Base-by-base conservation (phyloP, 2,329 filamentous ascomycete genomes). In the Fusarium sp. region DNA sequence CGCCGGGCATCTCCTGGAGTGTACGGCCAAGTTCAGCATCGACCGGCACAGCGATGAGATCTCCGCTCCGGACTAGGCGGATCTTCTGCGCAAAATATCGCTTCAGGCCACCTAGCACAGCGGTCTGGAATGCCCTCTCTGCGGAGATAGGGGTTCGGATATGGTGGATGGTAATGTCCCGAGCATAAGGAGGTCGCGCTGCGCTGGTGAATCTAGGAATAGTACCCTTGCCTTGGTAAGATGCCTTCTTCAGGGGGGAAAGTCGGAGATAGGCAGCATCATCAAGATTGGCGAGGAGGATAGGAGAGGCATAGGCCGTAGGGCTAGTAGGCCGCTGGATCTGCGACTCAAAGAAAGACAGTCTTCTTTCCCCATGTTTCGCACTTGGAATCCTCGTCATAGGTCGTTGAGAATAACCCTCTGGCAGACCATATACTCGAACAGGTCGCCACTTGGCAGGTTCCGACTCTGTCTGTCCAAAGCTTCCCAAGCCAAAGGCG, bases 141-240 rank as follows among this genome's bases (percentile, higher is more conserved):
- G 93, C 95, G 1, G 95, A 96, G 9, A 96, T 86, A 0, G 96
- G 96, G 0, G 95, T 98, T 12, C 95, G 92, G 46, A 99, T 91
- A 76, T 98, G 96, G 55, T 96, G 89, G 44, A 99, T 86, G 0
- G 93, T 97, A 62, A 98, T 94, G 78, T 98, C 95, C 74, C 87
- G 88, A 57, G 86, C 92, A 78, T 86, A 90, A 20, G 86, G 91
- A 31, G 88, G 91, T 74, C 83, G 89, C 60, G 86, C 87, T 14
- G 87, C 85, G 62, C 85, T 85, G 3, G 87, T 87, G 51, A 90
- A 87, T 64, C 89, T 90, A 8, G 87, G 84, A n/a, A 88, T 85
- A 9, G 86, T 87, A 6, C 86, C 85, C 73, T 86, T 89, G 35
- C 83, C 84, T 63, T 85, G 83, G 57, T 87, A 87, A 9, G 84